Evolutionary conservation across 768 basidiomycete genomes (phyloP), one percentile per base, ranked within the genome.

Genomic region (Pleurotus eryngii): DNA sequence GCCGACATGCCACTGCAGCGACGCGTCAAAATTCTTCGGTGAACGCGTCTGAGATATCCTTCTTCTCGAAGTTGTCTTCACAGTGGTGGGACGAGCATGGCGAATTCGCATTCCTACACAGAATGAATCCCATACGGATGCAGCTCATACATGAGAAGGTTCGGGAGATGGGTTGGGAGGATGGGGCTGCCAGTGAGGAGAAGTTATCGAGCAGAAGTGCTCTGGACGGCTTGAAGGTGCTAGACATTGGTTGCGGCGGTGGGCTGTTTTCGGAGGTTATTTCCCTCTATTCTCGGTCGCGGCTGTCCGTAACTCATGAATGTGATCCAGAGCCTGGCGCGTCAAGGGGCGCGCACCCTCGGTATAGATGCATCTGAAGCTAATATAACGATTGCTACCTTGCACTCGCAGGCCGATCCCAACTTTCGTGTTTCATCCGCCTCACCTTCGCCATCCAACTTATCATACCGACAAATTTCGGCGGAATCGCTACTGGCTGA

Each of bases 221-320:
- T 6, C 73, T 99, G 26, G 68, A 72, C 3, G 92, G 88, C 0
- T 72, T 88, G 66, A 81, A 88, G 57, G 85, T 90, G 12, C 74
- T 98, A 51, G 95, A 98, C 67, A 87, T 98, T 2, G 97, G 97
- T 0, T 98, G 97, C 68, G 97, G 97, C 5, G 97, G 97, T 0
- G 97, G 97, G 0, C 73, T 98, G 58, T 76, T 99, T 56, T 88
- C 92, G 20, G 96, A 98, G 80, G 95, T 92, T 60, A 59, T 79
- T 24, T 63, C 40, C 9, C 18, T 17, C 38, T 42, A 24, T 49
- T 9, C 12, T 46, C 43, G 1, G 17, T 30, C 49, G 27, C n/a
- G 35, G 37, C 6, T 35, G 18, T 53, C 2, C 46, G n/a, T 39
- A 22, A 20, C 35, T 49, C 30, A 49, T 14, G 12, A 17, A 24